Evolutionary conservation across 768 basidiomycete genomes (phyloP).

Genomic region (Suillus cothurnatus): DNA sequence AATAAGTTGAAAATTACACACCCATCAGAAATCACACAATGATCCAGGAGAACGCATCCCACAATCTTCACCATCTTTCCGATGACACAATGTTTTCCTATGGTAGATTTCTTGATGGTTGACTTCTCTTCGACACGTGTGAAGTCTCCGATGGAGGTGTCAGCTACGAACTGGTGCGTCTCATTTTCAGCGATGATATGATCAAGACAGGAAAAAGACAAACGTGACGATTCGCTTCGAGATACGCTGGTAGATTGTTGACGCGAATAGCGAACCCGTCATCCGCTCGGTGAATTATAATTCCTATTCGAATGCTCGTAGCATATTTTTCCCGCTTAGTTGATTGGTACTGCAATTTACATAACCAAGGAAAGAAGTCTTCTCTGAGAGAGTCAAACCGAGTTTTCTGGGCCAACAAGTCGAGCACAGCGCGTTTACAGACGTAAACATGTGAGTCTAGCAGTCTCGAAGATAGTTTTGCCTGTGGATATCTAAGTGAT

Average conservation of each 20-base stretch:
- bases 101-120: slow-evolving; percentile 75
- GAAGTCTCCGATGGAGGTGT: slow-evolving; percentile 68
- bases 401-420: slow-evolving; percentile 65
- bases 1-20: slow-evolving; percentile 31
- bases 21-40: slow-evolving; percentile 89
- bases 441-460: slow-evolving; percentile 93
- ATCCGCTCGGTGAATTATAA: slow-evolving; percentile 56
- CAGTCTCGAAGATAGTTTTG: slow-evolving; percentile 64
- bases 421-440: slow-evolving; percentile 73
- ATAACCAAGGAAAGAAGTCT: slow-evolving; percentile 91
- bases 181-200: slow-evolving; percentile 18
- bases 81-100: slow-evolving; percentile 83
- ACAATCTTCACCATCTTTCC: slow-evolving; percentile 83
- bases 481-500: slow-evolving; percentile 63
- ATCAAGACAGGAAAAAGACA: slow-evolving; percentile 23
- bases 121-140: slow-evolving; percentile 81
- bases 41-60: slow-evolving; percentile 85
- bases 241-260: slow-evolving; percentile 75
- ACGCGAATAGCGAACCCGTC: slow-evolving; percentile 66
- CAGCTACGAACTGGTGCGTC: slow-evolving; percentile 45
- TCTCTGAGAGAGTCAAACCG: slow-evolving; percentile 83
- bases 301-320: slow-evolving; percentile 62
- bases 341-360: slow-evolving; percentile 79
- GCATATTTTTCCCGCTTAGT: slow-evolving; percentile 62
- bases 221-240: slow-evolving; percentile 82